These are phyloP conservation scores for Saturnispora dispora DNA, from an alignment of 805 yeast species.

Conservation along the genomic window DNA sequence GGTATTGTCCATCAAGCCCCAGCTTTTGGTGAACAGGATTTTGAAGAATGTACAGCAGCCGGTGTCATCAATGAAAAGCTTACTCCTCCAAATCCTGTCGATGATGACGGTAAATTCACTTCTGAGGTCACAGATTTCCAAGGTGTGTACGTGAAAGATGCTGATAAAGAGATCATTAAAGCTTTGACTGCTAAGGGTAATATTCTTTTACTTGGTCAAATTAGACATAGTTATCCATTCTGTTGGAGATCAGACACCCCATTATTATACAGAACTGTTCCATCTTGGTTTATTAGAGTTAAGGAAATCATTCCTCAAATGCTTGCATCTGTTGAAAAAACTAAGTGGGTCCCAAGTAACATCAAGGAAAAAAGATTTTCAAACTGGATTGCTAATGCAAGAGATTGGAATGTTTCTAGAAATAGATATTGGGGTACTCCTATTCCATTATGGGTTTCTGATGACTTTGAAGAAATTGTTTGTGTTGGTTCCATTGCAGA, in stretches of 20 bases:
- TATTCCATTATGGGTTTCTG: constrained; percentile 94
- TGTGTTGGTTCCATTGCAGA: constrained; percentile 90
- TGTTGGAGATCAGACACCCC: constrained; percentile 99
- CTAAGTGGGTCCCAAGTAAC: constrained; percentile 89
- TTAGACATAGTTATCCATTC: constrained; percentile 96
- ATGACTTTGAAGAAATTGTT: constrained; percentile 84
- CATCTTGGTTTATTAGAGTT: constrained; percentile 96
- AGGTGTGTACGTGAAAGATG: constrained; percentile 89
- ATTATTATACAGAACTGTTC: constrained; percentile 88
- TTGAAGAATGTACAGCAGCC: constrained; percentile 61
- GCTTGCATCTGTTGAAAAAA: constrained; percentile 73
- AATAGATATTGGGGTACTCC: constrained; percentile 99
- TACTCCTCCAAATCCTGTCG: constrained; percentile 88
- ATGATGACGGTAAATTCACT: constrained; percentile 84
- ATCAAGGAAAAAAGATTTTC: constrained; percentile 93
- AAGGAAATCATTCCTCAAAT: constrained; percentile 81
- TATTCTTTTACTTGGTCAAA: constrained; percentile 67
- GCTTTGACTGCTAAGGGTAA: constrained; percentile 69
- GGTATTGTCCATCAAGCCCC: constrained; percentile 99
- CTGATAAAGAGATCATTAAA: constrained; percentile 86
- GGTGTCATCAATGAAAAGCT: constrained; percentile 66
- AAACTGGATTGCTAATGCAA: constrained; percentile 97
- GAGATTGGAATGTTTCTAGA: constrained; percentile 98
- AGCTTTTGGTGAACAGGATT: constrained; percentile 99
- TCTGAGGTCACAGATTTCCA: constrained; percentile 61